Conservation (phyloP, 177 flowering plant species). For the Vitis hybrid region DNA sequence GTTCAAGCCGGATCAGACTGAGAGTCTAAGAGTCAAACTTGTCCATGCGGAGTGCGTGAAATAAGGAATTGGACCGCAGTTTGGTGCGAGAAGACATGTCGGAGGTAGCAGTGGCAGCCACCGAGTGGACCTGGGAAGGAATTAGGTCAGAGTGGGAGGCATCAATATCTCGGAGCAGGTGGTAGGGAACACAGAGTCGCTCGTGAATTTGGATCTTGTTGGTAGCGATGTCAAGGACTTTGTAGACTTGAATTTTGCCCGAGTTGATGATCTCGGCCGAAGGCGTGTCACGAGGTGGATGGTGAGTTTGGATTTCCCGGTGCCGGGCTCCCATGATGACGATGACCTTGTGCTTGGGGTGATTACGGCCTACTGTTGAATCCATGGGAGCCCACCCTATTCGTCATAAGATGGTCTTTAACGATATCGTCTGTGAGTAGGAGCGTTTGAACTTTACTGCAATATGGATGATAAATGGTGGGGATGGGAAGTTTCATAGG, state of each 20-base stretch:
- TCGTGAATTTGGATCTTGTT: slow-evolving; percentile 66
- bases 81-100: slow-evolving; percentile 34
- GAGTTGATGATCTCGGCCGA: slow-evolving; percentile 76
- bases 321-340: slow-evolving; percentile 90
- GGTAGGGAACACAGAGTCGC: slow-evolving; percentile 66
- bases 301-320: slow-evolving; percentile 78
- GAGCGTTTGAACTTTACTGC: not conserved
- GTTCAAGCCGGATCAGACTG: slow-evolving; percentile 18
- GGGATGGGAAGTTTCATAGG: slow-evolving; percentile 19
- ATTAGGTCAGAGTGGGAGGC: slow-evolving; percentile 42
- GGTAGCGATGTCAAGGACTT: slow-evolving; percentile 81
- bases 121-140: slow-evolving; percentile 46
- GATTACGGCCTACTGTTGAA: slow-evolving; percentile 8
- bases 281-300: slow-evolving; percentile 63
- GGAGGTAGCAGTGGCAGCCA: slow-evolving; percentile 30
- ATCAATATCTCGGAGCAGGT: slow-evolving; percentile 65
- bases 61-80: slow-evolving; percentile 64
- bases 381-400: slow-evolving; percentile 15
- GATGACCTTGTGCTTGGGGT: slow-evolving; percentile 34
- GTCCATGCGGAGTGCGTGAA: slow-evolving; percentile 55
- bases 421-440: not conserved
- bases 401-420: not conserved
- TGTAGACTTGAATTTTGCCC: slow-evolving; percentile 88
- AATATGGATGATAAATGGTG: not conserved
- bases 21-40: slow-evolving; percentile 40